Evolutionary conservation across 805 yeast species (phyloP), one percentile per base, ranked within the genome.

Genomic region (Candida pseudofarinosa): DNA sequence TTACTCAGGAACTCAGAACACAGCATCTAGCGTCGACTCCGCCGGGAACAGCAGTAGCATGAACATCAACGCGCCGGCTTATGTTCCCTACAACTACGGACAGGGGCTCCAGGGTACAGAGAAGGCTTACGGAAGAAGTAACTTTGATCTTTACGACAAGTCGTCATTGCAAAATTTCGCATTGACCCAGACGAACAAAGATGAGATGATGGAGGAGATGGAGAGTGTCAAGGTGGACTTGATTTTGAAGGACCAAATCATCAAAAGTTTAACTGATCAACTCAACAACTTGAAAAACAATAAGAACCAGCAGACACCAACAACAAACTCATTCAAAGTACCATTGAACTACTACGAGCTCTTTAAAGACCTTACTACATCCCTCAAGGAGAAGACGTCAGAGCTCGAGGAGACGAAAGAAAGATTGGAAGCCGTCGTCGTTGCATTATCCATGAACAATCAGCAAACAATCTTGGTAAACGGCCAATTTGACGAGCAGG

Each of bases 401-500:
- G 88, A 85, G 51, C 65, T 83, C 42, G 71, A 73, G 19, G 85
- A 81, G 16, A 78, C 88, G 1, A 83, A 83, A 48, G 50, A 65
- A 13, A 70, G 84, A 50, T 63, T 87, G 37, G 95, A 87, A 53
- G 72, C 85, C 19, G 51, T 85, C 8, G 42, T 68, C n/a, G 67
- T 66, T 15, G 57, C 63, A 19, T 41, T 56, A 17, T 48, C 60
- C 18, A 48, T 65, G 51, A 53, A 47, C 35, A 49, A 47, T 37
- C 54, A 50, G 18, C 50, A 46, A 39, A 38, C 53, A n/a, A 40
- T 45, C 19, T 77, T 80, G 1, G 68, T 70, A 28, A 62, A 70
- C 43, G 89, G 88, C 2, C 69, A 83, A 44, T 83, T 78, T 57
- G 95, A 87, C 53, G 83, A 79, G 39, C 81, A 85, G 53, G 89